Base-by-base conservation (phyloP, 2,329 filamentous ascomycete genomes). In the Calonectria leucothoes region DNA sequence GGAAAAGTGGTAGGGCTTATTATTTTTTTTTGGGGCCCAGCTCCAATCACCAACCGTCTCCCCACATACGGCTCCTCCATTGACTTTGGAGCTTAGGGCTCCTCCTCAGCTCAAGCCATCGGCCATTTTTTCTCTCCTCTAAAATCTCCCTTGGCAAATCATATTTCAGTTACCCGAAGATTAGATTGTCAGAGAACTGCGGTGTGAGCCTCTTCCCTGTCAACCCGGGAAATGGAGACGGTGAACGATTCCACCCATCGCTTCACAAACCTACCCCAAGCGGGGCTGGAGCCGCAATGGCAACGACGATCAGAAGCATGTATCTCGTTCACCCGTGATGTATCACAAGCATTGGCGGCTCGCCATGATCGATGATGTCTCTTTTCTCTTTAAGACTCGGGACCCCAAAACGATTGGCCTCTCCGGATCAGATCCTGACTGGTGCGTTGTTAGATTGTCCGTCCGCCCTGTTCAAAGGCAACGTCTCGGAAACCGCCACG, bases 41-140 rank as follows among this genome's bases (percentile, higher is more conserved):
- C 66, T 69, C 70, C 70, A 72, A 72, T 72, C 70, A 72, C 70
- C 65, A 66, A 69, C 48, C 63, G 42, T 42, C 70, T 63, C 63
- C 51, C 55, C 70, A 63, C 65, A 35, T 72, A 42, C 67, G 39
- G 11, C 49, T 52, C n/a, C 17, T 69, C 31, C 37, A 55, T 51
- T 49, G 39, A 59, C 66, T 68, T 31, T 14, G 20, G 31, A 52
- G 31, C 65, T 49, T 49, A 10, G 29, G n/a, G 55, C 52, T 23
- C 52, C 61, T 39, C 45, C 25, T 42, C 42, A 63, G 66, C 65
- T 57, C 17, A 29, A 59, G 48, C 59, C 65, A 39, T 57, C 37
- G 49, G 27, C 31, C 42, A 33, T 33, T 51, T 51, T 66, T 66
- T 61, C 64, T 49, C 63, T 29, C 59, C 55, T 59, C 57, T 68